These are phyloP conservation scores for Fusarium heterosporum DNA, from an alignment of 2,329 filamentous ascomycete species.

Conservation along the genomic window DNA sequence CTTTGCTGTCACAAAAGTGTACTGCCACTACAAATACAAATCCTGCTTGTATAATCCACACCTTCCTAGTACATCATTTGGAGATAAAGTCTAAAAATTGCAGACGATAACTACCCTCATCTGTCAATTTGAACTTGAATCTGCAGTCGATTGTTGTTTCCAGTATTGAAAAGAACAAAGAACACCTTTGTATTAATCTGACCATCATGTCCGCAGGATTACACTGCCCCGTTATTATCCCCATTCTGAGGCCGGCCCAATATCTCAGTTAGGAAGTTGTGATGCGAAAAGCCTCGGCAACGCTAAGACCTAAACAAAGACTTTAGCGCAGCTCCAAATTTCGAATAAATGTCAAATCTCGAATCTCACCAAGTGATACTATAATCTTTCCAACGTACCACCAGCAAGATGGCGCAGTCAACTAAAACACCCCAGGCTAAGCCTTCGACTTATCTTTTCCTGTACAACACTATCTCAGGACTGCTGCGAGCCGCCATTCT, in stretches of 20 bases:
- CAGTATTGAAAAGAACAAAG: not conserved
- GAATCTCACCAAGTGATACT: not conserved
- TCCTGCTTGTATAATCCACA: not conserved
- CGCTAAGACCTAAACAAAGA: not conserved
- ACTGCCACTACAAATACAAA: not conserved
- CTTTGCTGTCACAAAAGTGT: not conserved
- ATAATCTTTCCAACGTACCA: no score
- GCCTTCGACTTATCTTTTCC: slow-evolving; percentile 16
- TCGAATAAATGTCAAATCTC: not conserved
- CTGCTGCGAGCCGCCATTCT: slow-evolving; percentile 21
- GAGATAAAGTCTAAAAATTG: not conserved
- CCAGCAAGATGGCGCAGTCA: slow-evolving; percentile 2
- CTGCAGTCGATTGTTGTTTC: not conserved
- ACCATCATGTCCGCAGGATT: not conserved
- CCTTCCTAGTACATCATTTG: not conserved
- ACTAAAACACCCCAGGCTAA: not conserved
- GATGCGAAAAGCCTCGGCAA: slow-evolving; percentile 18
- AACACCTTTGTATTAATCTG: not conserved
- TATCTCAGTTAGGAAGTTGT: slow-evolving; percentile 21
- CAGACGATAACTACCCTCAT: not conserved
- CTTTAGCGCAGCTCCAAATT: not conserved
- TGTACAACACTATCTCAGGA: slow-evolving; percentile 32
- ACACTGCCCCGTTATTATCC: slow-evolving; percentile 1
- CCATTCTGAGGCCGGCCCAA: slow-evolving; percentile 5
- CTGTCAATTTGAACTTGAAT: not conserved